Percentiles rank a stretch among this genome's conserved stretches.
Conservation (phyloP, 2,329 filamentous ascomycete species). For the Sclerotinia subarctica region DNA sequence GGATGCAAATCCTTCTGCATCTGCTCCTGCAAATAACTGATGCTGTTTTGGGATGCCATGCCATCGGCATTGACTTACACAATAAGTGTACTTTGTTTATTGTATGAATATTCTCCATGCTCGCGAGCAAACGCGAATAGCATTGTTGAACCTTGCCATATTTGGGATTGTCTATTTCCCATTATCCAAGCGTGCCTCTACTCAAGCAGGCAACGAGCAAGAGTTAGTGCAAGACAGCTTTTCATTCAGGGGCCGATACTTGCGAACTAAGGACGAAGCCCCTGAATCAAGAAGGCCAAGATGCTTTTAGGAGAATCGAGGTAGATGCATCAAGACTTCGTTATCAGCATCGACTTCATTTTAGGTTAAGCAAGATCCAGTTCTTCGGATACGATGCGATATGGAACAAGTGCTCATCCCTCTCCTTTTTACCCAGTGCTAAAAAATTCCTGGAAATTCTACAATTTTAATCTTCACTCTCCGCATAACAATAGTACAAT, state of each 20-base stretch:
- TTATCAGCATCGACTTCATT: background rate
- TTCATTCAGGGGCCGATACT: too few relatives aligned
- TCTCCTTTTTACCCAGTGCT: background rate
- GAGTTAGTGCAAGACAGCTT: too few relatives aligned
- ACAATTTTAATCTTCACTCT: background rate
- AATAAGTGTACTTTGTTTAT: background rate
- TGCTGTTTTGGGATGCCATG: background rate
- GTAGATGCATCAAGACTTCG: background rate
- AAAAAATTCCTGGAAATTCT: background rate
- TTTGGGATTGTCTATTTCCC: too few relatives aligned
- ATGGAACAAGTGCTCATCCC: background rate
- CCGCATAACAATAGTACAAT: background rate
- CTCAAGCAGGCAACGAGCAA: too few relatives aligned
- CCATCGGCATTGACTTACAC: background rate
- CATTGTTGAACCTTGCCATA: background rate
- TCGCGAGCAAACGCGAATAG: background rate
- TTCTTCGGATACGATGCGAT: background rate
- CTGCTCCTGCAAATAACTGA: background rate
- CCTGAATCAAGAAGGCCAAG: background rate
- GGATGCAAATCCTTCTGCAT: background rate
- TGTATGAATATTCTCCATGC: background rate
- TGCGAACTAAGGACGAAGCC: too few relatives aligned
- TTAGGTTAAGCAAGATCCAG: background rate
- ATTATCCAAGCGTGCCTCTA: too few relatives aligned
- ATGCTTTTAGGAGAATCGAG: background rate